A percentile compares a stretch with the other conserved stretches of the same genome.
Conservation (phyloP, 2,329 filamentous ascomycete species). For the Fusarium sp. region DNA sequence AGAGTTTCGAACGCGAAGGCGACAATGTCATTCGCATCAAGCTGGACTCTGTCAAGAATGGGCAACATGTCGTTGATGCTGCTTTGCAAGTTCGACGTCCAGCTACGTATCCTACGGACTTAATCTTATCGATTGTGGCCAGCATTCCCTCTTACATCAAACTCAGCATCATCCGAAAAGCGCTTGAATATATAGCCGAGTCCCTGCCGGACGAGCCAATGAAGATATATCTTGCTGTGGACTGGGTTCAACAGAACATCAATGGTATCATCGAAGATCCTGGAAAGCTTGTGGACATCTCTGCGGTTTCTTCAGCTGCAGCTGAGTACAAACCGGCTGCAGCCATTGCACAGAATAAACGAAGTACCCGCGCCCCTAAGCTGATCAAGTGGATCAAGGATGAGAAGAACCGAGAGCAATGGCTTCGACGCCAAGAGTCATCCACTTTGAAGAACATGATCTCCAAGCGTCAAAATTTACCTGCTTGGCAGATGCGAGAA, state of each 20-base stretch:
- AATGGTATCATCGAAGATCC: constrained; percentile 86
- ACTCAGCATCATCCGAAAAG: constrained; percentile 85
- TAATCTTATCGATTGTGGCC: constrained; percentile 77
- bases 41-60: constrained; percentile 69
- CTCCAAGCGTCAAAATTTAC: constrained; percentile 77
- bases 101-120: constrained; percentile 77
- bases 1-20: constrained; percentile 73
- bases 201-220: constrained; percentile 86
- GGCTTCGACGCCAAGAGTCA: constrained; percentile 75
- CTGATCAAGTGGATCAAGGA: constrained; percentile 75
- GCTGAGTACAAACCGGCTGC: constrained; percentile 63
- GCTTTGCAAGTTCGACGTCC: constrained; percentile 78
- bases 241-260: constrained; percentile 91
- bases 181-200: constrained; percentile 77
- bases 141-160: constrained; percentile 92
- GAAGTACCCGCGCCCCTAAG: constrained; percentile 63
- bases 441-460: constrained; percentile 81
- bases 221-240: constrained; percentile 87
- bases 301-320: constrained; percentile 78
- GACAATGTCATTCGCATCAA: constrained; percentile 77
- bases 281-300: constrained; percentile 85
- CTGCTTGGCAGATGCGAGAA: constrained; percentile 88
- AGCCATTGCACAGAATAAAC: constrained; percentile 48
- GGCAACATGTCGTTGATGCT: constrained; percentile 64
- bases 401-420: constrained; percentile 72